These are phyloP conservation scores for Penstemon eatonii DNA, from an alignment of 257 asterid species.

Conservation along the genomic window DNA sequence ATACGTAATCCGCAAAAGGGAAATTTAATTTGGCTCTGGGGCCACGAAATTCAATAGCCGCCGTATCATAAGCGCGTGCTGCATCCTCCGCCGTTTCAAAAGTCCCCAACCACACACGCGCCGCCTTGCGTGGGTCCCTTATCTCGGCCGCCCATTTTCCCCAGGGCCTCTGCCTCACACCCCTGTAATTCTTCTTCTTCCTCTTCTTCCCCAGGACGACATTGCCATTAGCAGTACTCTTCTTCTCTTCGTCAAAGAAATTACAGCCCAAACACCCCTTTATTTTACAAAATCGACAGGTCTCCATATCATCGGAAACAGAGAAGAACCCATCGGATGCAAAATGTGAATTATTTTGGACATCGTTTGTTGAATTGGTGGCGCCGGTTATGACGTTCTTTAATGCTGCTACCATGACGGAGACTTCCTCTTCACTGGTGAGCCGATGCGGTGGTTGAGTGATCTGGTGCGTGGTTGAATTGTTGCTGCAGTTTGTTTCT, in stretches of 20 bases:
- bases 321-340: constrained; percentile 30
- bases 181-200: constrained; percentile 81
- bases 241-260: constrained; percentile 33
- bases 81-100: constrained; percentile 82
- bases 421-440: constrained; percentile 55
- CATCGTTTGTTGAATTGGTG: not conserved
- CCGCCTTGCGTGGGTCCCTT: constrained; percentile 74
- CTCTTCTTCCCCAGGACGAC: constrained; percentile 26
- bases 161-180: constrained; percentile 94
- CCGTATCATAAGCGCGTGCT: constrained; percentile 79
- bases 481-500: not conserved
- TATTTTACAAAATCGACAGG: constrained; percentile 58
- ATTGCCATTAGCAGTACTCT: not conserved
- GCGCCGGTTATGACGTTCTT: constrained; percentile 54
- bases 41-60: constrained; percentile 84
- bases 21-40: constrained; percentile 89
- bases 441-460: constrained; percentile 28
- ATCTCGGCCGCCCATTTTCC: constrained; percentile 98
- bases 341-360: not conserved
- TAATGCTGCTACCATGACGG: constrained; percentile 66
- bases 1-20: constrained; percentile 66
- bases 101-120: constrained; percentile 92
- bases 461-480: not conserved
- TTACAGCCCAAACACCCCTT: constrained; percentile 76
- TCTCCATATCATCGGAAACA: constrained; percentile 41